Percentiles rank a stretch among this genome's conserved stretches.
phyloP scores from a whole-genome alignment of 2,329 filamentous ascomycete genomes.

The Phyllosticta ampelicida region DNA sequence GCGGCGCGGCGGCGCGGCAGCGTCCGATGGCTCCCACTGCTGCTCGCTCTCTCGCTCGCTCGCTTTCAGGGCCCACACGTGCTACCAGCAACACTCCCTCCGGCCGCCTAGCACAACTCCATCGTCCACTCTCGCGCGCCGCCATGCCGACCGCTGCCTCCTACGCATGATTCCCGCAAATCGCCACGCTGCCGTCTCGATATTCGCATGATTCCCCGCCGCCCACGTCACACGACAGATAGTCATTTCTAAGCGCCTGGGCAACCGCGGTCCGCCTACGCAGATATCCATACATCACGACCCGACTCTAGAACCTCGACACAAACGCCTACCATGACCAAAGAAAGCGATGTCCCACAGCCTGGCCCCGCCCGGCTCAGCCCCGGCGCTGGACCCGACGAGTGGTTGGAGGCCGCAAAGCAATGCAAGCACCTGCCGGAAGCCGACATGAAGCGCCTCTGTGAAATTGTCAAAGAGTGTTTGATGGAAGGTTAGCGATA shows the following conservation, averaged over 20 bases:
- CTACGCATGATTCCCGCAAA: slow-evolving; percentile 9
- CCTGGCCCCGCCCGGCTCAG: slow-evolving; percentile 81
- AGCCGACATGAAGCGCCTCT: slow-evolving; percentile 94
- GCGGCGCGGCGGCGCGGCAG: background rate
- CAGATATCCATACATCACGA: background rate
- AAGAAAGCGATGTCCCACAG: slow-evolving; percentile 60
- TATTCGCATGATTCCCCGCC: slow-evolving; percentile 2
- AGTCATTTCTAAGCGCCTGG: slow-evolving; percentile 10
- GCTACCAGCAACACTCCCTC: slow-evolving; percentile 6
- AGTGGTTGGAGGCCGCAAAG: slow-evolving; percentile 95
- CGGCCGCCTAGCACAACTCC: background rate
- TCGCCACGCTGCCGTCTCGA: slow-evolving; percentile 5
- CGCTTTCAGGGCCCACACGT: slow-evolving; percentile 5
- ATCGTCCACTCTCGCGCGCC: slow-evolving; percentile 3
- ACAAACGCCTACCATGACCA: slow-evolving; percentile 29
- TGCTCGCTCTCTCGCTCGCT: background rate
- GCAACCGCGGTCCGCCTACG: background rate
- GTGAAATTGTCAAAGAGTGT: slow-evolving; percentile 97
- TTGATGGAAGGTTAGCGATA: slow-evolving; percentile 79
- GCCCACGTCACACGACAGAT: slow-evolving; percentile 19
- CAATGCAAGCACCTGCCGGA: slow-evolving; percentile 96
- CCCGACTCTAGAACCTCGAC: background rate
- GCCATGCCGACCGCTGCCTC: slow-evolving; percentile 6
- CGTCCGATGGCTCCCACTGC: background rate
- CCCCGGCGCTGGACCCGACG: slow-evolving; percentile 76